Percentiles rank a stretch among this genome's conserved stretches.
Evolutionary conservation across 2,329 filamentous ascomycete genomes (phyloP).

Genomic region (Rutstroemia sp.): DNA sequence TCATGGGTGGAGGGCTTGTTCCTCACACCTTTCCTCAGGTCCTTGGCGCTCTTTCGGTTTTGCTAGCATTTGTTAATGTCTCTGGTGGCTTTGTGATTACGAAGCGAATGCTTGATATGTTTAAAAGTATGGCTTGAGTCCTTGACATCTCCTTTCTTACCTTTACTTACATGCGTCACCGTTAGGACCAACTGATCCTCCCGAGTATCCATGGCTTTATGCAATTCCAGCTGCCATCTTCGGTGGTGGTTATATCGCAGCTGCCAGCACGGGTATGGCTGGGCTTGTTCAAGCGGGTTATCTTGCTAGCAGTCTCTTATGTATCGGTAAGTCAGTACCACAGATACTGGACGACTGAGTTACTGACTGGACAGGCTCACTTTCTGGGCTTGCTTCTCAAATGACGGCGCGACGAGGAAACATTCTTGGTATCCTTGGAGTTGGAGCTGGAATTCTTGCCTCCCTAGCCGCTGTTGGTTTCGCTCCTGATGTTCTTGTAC

Average conservation of each 20-base stretch:
- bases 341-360: too few species aligned
- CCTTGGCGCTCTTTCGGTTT: constrained; percentile 71
- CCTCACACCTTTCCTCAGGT: constrained; percentile 72
- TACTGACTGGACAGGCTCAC: constrained; percentile 41
- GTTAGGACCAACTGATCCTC: constrained; percentile 68
- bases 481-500: constrained; percentile 66
- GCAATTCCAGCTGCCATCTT: constrained; percentile 70
- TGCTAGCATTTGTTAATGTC: constrained; percentile 83
- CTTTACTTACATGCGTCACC: background rate
- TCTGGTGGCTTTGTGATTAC: constrained; percentile 87
- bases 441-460: constrained; percentile 73
- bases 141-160: background rate
- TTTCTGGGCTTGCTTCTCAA: constrained; percentile 77
- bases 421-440: constrained; percentile 78
- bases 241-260: constrained; percentile 72
- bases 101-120: constrained; percentile 91
- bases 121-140: constrained; percentile 49
- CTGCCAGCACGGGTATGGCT: constrained; percentile 72
- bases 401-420: constrained; percentile 79
- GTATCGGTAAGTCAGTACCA: constrained; percentile 45
- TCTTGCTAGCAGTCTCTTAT: constrained; percentile 74
- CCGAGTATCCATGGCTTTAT: constrained; percentile 85
- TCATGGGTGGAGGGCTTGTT: constrained; percentile 74
- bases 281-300: constrained; percentile 85
- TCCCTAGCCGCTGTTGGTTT: constrained; percentile 78